Conservation (phyloP, 192 early-diverging fungal genomes). For the Chytriomyces sp. region DNA sequence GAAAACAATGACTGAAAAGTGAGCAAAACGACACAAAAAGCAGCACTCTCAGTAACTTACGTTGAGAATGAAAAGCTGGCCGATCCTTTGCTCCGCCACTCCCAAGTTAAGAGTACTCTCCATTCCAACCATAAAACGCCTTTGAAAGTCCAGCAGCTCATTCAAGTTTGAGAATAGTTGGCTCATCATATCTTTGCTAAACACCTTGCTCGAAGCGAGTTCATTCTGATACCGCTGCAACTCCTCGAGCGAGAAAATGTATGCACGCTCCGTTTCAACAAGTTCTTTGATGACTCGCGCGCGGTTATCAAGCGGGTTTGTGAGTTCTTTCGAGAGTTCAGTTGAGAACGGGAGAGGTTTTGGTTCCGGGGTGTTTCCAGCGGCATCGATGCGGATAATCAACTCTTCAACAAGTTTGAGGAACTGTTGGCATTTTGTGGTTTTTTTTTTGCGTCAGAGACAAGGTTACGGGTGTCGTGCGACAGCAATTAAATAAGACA, state of each 20-base stretch:
- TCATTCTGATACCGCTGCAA: slow-evolving; percentile 58
- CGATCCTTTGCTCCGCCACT: slow-evolving; percentile 85
- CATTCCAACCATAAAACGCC: slow-evolving; percentile 88
- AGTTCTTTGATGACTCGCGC: slow-evolving; percentile 86
- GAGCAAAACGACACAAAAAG: neutral
- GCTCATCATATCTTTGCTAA: slow-evolving; percentile 78
- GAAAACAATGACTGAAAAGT: neutral
- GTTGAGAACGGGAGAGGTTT: slow-evolving; percentile 50
- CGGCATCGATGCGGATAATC: slow-evolving; percentile 75
- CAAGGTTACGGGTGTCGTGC: neutral
- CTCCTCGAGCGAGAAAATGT: slow-evolving; percentile 86
- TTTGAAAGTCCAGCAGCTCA: slow-evolving; percentile 94
- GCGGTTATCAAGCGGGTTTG: slow-evolving; percentile 80
- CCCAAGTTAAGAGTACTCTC: slow-evolving; percentile 75
- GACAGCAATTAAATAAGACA: neutral
- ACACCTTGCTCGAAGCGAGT: slow-evolving; percentile 61
- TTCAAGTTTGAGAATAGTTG: slow-evolving; percentile 93
- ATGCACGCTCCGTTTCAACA: slow-evolving; percentile 91
- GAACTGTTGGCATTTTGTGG: slow-evolving; percentile 53
- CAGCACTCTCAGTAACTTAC: slow-evolving; percentile 25
- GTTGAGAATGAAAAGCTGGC: slow-evolving; percentile 82
- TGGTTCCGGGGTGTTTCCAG: slow-evolving; percentile 62
- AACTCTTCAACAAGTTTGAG: slow-evolving; percentile 83
- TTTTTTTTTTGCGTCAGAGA: neutral
- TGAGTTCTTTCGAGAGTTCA: slow-evolving; percentile 19